Base-by-base conservation (phyloP, 1,284 basidiomycete genomes). In the Rhodotorula sp. region DNA sequence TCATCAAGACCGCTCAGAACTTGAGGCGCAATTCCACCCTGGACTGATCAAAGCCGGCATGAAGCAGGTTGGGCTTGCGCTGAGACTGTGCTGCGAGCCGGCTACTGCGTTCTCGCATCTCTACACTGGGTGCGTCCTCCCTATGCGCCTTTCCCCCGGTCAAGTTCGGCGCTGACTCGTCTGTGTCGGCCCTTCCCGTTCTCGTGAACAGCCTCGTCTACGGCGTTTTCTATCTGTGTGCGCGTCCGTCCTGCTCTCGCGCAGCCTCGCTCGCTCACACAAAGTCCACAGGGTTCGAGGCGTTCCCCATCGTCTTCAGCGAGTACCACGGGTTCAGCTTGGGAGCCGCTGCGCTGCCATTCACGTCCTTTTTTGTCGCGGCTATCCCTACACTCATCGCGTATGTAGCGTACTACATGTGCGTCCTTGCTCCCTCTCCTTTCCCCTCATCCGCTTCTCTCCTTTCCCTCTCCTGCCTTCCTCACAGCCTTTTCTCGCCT, bases 91-190 rank as follows among this genome's bases (percentile, higher is more conserved):
- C 25, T 37, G 66, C n/a, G 54, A 66, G 34, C 58, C 59, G 22
- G 57, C 80, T 2, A 77, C 80, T 61, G 37, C 69, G 12, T 73
- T 81, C n/a, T 41, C 56, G 53, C 79, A 80, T 64, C 48, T 79
- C 1, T 77, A 76, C 62, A 72, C 78, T 53, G 46, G 39, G 39
- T 39, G 19, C 8, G 10, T 41, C 21, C 44, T 54, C n/a, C n/a
- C 21, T 27, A 32, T 15, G 34, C 21, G 44, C 9, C 21, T 46
- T 46, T 8, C 12, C 9, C 44, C 21, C 21, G 13, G 44, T 8
- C 44, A 19, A 46, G 44, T 19, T 10, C 44, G 17, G 13, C 9
- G 13, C 44, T 46, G 21, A 22, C 44, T 19, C 10, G 9, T 44
- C 41, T 44, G 10, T 44, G 41, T n/a, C n/a, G 41, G 41, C 41